These are phyloP conservation scores for Brassica juncea DNA, from an alignment of 345 rosid species.

Conservation along the genomic window DNA sequence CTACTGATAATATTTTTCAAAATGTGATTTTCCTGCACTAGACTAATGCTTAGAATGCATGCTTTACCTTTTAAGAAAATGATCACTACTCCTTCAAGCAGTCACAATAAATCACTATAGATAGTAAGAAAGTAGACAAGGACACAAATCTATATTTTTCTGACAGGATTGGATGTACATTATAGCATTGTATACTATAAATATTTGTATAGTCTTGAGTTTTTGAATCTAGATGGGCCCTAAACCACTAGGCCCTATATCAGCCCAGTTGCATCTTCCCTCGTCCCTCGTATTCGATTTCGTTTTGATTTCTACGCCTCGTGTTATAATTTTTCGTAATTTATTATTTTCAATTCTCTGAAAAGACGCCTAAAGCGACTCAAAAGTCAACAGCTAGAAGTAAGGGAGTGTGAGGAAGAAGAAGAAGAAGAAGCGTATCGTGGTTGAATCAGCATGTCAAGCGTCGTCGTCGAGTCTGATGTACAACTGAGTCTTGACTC, in stretches of 20 bases:
- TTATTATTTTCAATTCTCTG: background rate
- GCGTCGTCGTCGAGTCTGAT: slow-evolving; percentile 28
- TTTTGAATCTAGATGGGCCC: background rate
- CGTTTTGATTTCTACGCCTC: background rate
- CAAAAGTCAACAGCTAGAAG: background rate
- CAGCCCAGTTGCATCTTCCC: background rate
- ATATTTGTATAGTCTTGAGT: no score
- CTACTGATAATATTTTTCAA: background rate
- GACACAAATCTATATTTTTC: background rate
- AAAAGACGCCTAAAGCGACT: background rate
- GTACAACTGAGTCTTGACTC: slow-evolving; percentile 49
- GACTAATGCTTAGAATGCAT: background rate
- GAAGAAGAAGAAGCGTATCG: background rate
- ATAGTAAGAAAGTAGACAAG: background rate
- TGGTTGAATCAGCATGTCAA: slow-evolving; percentile 30
- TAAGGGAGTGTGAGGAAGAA: background rate
- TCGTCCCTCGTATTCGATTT: background rate
- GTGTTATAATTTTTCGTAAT: background rate
- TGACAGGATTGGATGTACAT: no score
- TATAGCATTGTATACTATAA: no score
- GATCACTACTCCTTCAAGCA: background rate
- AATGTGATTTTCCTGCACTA: background rate
- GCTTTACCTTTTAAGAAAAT: background rate
- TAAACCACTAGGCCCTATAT: background rate
- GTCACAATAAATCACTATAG: background rate